These are phyloP conservation scores for Theobroma cacao DNA, from an alignment of 345 rosid species.

Conservation along the genomic window DNA sequence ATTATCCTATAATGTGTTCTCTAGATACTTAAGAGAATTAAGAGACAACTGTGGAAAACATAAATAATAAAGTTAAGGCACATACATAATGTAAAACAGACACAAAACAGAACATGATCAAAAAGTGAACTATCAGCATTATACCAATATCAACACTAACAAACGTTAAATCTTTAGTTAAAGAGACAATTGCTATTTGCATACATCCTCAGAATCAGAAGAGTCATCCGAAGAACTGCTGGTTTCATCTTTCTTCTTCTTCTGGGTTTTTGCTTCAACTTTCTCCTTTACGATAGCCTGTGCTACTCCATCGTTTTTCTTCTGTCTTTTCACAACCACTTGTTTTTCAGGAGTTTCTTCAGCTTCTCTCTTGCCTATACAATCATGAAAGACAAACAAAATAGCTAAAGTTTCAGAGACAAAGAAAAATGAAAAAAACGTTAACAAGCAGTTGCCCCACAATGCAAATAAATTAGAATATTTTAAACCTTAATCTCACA, in stretches of 20 bases:
- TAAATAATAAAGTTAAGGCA: not conserved
- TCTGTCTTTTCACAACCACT: not conserved
- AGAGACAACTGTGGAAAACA: not conserved
- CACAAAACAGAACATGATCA: not conserved
- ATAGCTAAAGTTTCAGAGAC: not conserved
- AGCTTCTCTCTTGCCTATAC: conserved; percentile 15
- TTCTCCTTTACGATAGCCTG: conserved; percentile 9
- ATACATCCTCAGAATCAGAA: conserved; percentile 51
- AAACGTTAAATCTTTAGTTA: not conserved
- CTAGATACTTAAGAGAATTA: not conserved
- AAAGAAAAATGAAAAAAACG: not conserved
- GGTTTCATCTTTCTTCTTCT: not conserved
- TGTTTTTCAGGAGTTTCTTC: conserved; percentile 3
- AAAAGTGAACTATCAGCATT: not conserved
- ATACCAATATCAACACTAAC: not conserved
- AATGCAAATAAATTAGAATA: not conserved
- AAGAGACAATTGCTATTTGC: not conserved
- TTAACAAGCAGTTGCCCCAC: not conserved
- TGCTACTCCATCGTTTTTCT: conserved; percentile 7
- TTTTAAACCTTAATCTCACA: not conserved
- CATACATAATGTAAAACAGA: not conserved
- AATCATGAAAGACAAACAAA: not conserved
- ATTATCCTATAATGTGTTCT: not conserved
- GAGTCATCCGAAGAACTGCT: conserved; percentile 5
- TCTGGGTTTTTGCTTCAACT: conserved; percentile 10